Evolutionary conservation across 1,284 basidiomycete species (phyloP).

Genomic region (Mrakiaceae sp.): DNA sequence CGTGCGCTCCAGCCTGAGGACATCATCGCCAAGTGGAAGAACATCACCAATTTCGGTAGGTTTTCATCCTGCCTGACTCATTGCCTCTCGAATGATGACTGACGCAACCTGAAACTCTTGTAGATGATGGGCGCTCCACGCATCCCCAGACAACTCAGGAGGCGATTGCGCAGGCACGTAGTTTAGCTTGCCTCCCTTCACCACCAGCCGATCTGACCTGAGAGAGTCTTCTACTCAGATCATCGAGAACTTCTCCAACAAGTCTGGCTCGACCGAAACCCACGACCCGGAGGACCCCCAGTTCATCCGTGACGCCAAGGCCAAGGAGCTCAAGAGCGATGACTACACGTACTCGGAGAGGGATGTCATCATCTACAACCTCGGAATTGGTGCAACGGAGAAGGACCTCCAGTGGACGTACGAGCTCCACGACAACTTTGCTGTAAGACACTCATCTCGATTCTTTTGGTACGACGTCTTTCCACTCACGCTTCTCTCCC

Average conservation of each 20-base stretch:
- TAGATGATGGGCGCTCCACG: slow-evolving; percentile 64
- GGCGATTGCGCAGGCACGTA: slow-evolving; percentile 8
- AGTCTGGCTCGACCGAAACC: slow-evolving; percentile 22
- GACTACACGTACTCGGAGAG: slow-evolving; percentile 72
- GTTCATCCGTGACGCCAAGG: slow-evolving; percentile 74
- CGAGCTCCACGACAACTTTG: slow-evolving; percentile 78
- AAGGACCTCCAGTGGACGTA: slow-evolving; percentile 85
- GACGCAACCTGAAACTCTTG: neutral
- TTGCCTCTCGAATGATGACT: neutral
- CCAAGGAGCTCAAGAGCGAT: slow-evolving; percentile 42
- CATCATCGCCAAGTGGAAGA: slow-evolving; percentile 62
- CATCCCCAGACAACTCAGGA: slow-evolving; percentile 42
- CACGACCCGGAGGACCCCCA: slow-evolving; percentile 72
- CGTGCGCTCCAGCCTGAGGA: slow-evolving; percentile 64
- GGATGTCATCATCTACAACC: slow-evolving; percentile 90
- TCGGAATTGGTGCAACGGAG: slow-evolving; percentile 90
- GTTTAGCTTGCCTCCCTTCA: neutral
- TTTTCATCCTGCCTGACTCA: slow-evolving; percentile 26
- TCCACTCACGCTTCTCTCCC: neutral
- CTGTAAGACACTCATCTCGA: slow-evolving; percentile 18
- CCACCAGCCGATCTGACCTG: neutral
- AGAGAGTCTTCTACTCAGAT: slow-evolving; percentile 38
- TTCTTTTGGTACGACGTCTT: neutral
- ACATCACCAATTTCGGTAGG: slow-evolving; percentile 71
- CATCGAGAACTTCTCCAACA: slow-evolving; percentile 69